Evolutionary conservation across 768 basidiomycete species (phyloP).

Genomic region (Mycena latifolia): DNA sequence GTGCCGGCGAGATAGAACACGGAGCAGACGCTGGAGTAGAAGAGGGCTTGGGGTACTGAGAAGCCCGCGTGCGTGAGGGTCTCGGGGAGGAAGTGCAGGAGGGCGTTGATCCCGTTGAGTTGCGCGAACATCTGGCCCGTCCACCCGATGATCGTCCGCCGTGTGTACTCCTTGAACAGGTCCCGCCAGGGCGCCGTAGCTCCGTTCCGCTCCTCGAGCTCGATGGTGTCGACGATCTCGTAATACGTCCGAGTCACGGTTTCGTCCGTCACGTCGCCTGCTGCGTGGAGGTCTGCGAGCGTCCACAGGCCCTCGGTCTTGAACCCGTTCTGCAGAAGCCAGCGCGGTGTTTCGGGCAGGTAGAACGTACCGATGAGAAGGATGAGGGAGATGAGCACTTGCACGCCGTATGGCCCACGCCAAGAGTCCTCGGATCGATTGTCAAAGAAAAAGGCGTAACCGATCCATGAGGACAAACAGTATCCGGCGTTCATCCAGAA

Average conservation of each 20-base stretch:
- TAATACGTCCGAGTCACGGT: constrained; percentile 60
- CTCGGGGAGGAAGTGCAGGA: constrained; percentile 69
- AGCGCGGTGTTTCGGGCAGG: constrained; percentile 66
- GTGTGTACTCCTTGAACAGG: constrained; percentile 63
- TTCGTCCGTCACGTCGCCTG: constrained; percentile 58
- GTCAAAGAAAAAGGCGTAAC: constrained; percentile 61
- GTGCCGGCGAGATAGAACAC: constrained; percentile 63
- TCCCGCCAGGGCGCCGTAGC: constrained; percentile 56
- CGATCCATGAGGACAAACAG: constrained; percentile 61
- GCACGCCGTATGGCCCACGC: constrained; percentile 68
- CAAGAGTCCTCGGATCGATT: constrained; percentile 63
- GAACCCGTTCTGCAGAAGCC: constrained; percentile 67
- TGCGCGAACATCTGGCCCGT: constrained; percentile 69
- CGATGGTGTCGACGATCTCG: constrained; percentile 54
- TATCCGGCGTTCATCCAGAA: constrained; percentile 65
- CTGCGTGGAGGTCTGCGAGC: constrained; percentile 70
- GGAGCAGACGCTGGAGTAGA: constrained; percentile 61
- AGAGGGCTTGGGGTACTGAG: constrained; percentile 57
- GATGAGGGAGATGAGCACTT: constrained; percentile 62
- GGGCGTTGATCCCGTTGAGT: constrained; percentile 68
- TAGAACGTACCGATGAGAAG: constrained; percentile 61
- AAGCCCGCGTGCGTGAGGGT: constrained; percentile 61
- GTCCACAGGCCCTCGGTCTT: constrained; percentile 60
- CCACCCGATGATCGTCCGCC: constrained; percentile 63
- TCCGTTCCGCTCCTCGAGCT: constrained; percentile 43